Conservation (phyloP, 768 basidiomycete species). For the Tylopilus vinaceipallidus region DNA sequence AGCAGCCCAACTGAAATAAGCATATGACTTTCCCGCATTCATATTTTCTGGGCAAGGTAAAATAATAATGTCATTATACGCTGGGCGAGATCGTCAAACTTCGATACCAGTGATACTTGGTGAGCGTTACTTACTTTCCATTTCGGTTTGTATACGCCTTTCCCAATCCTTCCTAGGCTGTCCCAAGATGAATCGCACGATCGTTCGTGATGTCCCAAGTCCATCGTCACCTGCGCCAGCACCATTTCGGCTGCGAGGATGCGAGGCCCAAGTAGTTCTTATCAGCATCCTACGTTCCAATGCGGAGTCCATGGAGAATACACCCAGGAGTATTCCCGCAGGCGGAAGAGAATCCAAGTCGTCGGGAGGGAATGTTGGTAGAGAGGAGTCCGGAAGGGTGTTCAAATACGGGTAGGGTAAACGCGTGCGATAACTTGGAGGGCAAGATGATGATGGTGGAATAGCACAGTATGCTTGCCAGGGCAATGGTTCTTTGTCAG, state of each 20-base stretch:
- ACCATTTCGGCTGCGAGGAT: conserved; percentile 73
- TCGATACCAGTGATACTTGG: neutral
- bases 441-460: conserved; percentile 46
- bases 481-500: conserved; percentile 91
- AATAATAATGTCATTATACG: conserved; percentile 82
- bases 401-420: conserved; percentile 39
- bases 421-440: conserved; percentile 42
- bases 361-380: conserved; percentile 64
- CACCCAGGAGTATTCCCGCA: conserved; percentile 82
- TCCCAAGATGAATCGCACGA: conserved; percentile 88
- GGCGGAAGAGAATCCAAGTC: conserved; percentile 75
- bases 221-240: conserved; percentile 69
- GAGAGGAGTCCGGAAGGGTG: conserved; percentile 26
- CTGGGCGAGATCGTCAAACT: conserved; percentile 36
- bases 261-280: conserved; percentile 86
- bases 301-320: conserved; percentile 85
- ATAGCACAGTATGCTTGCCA: conserved; percentile 92
- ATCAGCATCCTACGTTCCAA: conserved; percentile 86
- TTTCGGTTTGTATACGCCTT: conserved; percentile 77
- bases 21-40: conserved; percentile 92
- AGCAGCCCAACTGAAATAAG: conserved; percentile 92
- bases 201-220: conserved; percentile 73
- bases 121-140: conserved; percentile 67
- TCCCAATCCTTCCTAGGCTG: conserved; percentile 80
- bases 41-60: conserved; percentile 90